These are phyloP conservation scores for Pseudonitzschia multiseries DNA, from an alignment of 108 stramenopile genomes.

Conservation along the genomic window DNA sequence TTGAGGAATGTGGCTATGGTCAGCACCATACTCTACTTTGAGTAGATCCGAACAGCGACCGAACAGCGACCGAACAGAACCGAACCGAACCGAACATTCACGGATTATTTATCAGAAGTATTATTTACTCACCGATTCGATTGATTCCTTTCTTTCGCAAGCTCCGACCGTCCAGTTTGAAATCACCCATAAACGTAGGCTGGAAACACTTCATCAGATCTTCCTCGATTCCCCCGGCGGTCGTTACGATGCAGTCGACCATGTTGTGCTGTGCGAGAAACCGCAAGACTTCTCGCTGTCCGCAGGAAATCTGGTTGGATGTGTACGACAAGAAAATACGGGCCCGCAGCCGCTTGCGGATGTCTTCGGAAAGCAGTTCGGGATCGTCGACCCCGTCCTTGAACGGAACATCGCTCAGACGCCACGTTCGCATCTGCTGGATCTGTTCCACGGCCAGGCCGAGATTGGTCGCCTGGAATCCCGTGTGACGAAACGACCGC, in stretches of 20 bases:
- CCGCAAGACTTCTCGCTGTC: constrained; percentile 94
- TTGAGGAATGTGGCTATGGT: too few species aligned
- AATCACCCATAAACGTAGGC: constrained; percentile 96
- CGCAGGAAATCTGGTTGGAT: constrained; percentile 97
- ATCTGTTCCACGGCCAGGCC: constrained; percentile 94
- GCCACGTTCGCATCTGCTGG: constrained; percentile 91
- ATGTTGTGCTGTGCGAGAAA: constrained; percentile 94
- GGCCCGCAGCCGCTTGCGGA: constrained; percentile 79
- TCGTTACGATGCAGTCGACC: constrained; percentile 97
- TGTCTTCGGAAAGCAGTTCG: constrained; percentile 47
- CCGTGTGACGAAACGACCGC: constrained; percentile 78
- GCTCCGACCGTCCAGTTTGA: constrained; percentile 82
- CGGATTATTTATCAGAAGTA: neutral
- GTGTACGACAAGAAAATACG: constrained; percentile 97
- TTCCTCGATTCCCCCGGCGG: constrained; percentile 99
- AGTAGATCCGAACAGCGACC: too few species aligned
- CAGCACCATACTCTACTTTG: too few species aligned
- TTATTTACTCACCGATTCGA: constrained; percentile 79
- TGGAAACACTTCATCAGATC: constrained; percentile 99
- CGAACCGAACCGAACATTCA: too few species aligned
- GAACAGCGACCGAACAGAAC: too few species aligned
- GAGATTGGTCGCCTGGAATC: constrained; percentile 97
- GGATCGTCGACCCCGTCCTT: constrained; percentile 83
- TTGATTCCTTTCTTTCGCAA: constrained; percentile 95
- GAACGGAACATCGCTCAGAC: constrained; percentile 81